phyloP scores from a whole-genome alignment of 345 rosid species.

The Rhodamnia rubescens region DNA sequence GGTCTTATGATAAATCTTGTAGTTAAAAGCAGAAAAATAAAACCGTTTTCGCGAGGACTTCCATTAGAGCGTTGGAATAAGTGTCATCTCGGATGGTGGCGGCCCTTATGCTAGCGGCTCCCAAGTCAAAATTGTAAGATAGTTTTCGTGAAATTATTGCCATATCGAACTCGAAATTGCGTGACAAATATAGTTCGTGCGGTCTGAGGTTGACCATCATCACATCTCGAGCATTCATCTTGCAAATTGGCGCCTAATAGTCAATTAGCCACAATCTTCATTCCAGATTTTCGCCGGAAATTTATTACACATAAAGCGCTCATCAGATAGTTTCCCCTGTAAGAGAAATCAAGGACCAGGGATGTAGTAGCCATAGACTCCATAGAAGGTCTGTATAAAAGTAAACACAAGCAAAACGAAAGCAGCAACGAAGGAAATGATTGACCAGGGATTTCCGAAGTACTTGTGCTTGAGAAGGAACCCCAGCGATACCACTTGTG shows the following conservation, averaged over 20 bases:
- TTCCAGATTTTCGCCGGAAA: neutral
- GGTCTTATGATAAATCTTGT: no score
- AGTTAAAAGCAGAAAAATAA: no score
- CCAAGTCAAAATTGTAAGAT: no score
- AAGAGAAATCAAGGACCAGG: neutral
- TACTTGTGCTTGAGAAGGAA: slow-evolving; percentile 65
- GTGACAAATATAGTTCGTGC: neutral
- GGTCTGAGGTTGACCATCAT: neutral
- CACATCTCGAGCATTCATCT: neutral
- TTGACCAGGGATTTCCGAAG: slow-evolving; percentile 72
- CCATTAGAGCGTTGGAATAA: no score
- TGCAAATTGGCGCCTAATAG: neutral
- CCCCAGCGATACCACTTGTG: slow-evolving; percentile 70
- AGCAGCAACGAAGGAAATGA: slow-evolving; percentile 58
- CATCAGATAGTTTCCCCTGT: neutral
- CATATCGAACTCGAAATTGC: neutral
- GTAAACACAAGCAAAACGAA: slow-evolving; percentile 52
- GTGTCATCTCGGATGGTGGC: no score
- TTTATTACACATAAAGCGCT: neutral
- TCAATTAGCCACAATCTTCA: neutral
- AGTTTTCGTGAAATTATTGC: neutral
- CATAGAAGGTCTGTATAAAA: slow-evolving; percentile 51
- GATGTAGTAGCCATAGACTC: slow-evolving; percentile 48
- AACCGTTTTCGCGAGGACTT: no score
- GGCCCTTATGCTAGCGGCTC: no score